Evolutionary conservation across 2,329 filamentous ascomycete genomes (phyloP).

Genomic region (Colletotrichum aenigma): DNA sequence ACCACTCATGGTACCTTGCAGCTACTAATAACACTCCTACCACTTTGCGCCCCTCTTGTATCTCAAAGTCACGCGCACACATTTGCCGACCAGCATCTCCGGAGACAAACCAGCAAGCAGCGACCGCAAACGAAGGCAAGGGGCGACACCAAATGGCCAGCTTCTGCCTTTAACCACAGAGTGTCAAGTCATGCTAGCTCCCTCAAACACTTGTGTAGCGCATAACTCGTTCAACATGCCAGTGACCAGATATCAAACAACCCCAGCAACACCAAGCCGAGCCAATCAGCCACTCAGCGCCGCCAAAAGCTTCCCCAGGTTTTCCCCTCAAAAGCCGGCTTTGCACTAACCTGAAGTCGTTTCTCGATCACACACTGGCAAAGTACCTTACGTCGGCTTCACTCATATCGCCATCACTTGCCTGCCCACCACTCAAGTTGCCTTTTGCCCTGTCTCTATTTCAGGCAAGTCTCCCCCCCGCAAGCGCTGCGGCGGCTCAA

Average conservation of each 20-base stretch:
- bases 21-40: neutral
- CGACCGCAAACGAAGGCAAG: neutral
- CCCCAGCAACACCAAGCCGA: neutral
- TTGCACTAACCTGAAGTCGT: neutral
- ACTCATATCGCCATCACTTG: neutral
- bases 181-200: neutral
- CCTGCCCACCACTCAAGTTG: neutral
- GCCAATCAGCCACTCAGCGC: neutral
- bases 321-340: neutral
- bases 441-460: neutral
- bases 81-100: neutral
- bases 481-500: neutral
- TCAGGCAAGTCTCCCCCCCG: neutral
- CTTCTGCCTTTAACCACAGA: neutral
- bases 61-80: neutral
- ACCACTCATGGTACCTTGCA: neutral
- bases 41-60: neutral
- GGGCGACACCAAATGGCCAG: neutral
- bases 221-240: neutral
- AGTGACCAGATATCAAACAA: neutral
- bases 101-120: neutral
- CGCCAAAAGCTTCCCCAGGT: conserved; percentile 5
- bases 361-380: neutral
- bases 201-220: neutral
- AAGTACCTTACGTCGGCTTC: neutral